These are phyloP conservation scores for Lactuca saligna DNA, from an alignment of 129 eudicot genomes.

Conservation along the genomic window DNA sequence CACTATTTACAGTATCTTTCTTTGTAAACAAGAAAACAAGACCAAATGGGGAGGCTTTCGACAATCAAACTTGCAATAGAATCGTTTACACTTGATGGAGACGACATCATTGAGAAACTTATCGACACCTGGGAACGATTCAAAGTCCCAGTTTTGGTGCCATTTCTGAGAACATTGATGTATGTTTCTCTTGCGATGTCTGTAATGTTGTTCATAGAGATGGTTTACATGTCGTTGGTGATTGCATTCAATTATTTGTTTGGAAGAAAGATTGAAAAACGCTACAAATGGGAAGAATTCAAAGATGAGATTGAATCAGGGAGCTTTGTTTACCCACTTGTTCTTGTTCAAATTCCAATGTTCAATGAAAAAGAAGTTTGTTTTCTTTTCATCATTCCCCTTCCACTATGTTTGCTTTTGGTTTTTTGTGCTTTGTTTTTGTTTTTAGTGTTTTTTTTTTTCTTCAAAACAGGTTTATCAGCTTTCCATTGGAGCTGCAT, in stretches of 20 bases:
- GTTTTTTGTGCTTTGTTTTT: not conserved
- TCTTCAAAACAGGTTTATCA: conserved; percentile 45
- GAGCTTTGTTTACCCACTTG: conserved; percentile 46
- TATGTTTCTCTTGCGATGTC: conserved; percentile 27
- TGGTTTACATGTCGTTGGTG: conserved; percentile 52
- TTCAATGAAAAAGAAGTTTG: conserved; percentile 24
- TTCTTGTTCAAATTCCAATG: conserved; percentile 30
- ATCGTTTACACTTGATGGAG: conserved; percentile 22
- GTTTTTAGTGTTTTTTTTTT: not conserved
- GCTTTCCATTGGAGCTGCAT: conserved; percentile 66
- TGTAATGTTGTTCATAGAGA: conserved; percentile 48
- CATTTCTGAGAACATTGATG: conserved; percentile 35
- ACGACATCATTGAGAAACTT: conserved; percentile 39
- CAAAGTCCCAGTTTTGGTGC: conserved; percentile 49
- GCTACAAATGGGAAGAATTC: conserved; percentile 57
- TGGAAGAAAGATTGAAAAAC: conserved; percentile 41
- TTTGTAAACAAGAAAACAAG: not conserved
- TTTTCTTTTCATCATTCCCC: not conserved
- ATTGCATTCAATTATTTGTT: conserved; percentile 36
- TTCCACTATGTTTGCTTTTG: not conserved
- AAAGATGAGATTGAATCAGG: conserved; percentile 57
- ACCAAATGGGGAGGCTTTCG: conserved; percentile 41
- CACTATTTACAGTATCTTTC: not conserved
- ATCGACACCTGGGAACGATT: conserved; percentile 34
- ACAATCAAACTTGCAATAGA: conserved; percentile 27